Percentiles rank a stretch among this genome's conserved stretches.
These are phyloP conservation scores for Fusarium staphyleae DNA, from an alignment of 2,329 filamentous ascomycete species.

Conservation along the genomic window DNA sequence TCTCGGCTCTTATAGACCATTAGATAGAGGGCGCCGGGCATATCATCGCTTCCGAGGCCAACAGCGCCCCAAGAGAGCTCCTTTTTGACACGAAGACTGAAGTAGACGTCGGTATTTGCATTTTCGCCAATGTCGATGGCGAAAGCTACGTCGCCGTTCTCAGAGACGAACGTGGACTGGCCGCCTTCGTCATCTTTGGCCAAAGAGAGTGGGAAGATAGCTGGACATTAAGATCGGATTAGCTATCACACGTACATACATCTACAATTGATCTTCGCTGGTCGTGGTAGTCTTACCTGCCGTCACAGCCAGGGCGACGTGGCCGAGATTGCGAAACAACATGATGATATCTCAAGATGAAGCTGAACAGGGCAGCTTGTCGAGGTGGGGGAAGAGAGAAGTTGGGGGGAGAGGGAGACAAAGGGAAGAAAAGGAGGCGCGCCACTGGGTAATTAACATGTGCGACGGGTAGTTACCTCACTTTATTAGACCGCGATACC, in stretches of 20 bases:
- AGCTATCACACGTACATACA: neutral
- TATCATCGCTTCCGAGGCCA: constrained; percentile 60
- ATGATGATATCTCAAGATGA: constrained; percentile 31
- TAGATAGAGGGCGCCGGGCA: constrained; percentile 61
- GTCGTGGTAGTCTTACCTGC: constrained; percentile 36
- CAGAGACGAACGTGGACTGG: constrained; percentile 55
- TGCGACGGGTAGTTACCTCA: constrained; percentile 14
- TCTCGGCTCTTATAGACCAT: constrained; percentile 59
- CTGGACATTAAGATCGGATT: constrained; percentile 18
- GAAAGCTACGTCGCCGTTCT: constrained; percentile 55
- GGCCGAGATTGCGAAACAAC: constrained; percentile 43
- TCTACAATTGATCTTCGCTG: neutral
- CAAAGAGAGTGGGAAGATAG: constrained; percentile 33
- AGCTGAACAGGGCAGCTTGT: constrained; percentile 9
- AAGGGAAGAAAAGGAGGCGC: constrained; percentile 35
- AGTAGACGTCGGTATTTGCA: constrained; percentile 57
- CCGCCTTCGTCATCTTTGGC: constrained; percentile 42
- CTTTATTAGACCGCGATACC: neutral
- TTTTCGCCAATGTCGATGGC: constrained; percentile 58
- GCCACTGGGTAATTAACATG: constrained; percentile 24
- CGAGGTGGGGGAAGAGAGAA: constrained; percentile 13
- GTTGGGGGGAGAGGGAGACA: constrained; percentile 21
- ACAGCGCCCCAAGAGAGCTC: constrained; percentile 60
- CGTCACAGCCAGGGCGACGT: constrained; percentile 39
- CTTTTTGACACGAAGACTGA: constrained; percentile 58